Base-by-base conservation (phyloP, 139 green algal genomes). In the Volvox reticuliferus region DNA sequence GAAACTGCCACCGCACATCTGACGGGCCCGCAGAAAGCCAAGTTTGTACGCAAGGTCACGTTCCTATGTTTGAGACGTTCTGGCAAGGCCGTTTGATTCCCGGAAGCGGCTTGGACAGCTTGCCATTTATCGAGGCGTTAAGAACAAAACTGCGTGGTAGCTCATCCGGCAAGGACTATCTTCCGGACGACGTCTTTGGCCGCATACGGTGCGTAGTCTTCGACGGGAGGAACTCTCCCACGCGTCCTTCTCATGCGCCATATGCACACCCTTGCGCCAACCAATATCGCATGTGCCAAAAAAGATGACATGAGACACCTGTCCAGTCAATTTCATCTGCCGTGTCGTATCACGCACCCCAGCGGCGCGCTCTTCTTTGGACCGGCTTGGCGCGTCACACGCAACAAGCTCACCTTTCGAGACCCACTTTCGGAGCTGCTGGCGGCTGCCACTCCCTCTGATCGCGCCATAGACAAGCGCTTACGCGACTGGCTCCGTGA, bases 41-140 rank as follows among this genome's bases (percentile, higher is more conserved):
- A 24, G 62, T 30, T 20, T 3, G 82, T 63, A 32, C 32, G 20
- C 30, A 81, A 24, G 75, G 75, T 30, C 75, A 84, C 21, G 91
- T 81, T 1, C 94, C 96, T 33, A 89, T 95, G 20, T 96, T 98
- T 79, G 93, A 97, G 86, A 93, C 94, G 20, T 98, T 98, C 94
- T 98, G 96, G 96, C 94, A 96, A 82, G 93, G 96, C 26, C 92
- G 96, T 21, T 95, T 98, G 32, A 98, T 98, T 65, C 96, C 96
- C 2, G 96, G 94, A 22, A 92, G 95, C 26, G 92, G 93, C 61
- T 90, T 98, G 81, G 95, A 96, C 63, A 95, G 80, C 17, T 88
- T 98, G 86, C 95, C 96, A 2, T 97, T 98, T 91, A 89, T 98
- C 1, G 94, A 97, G 37, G 80, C 90, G 5, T 87, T 97, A 76